A percentile compares a stretch with the other conserved stretches of the same genome.
Evolutionary conservation across 176 grass and related monocot genomes (phyloP).

Genomic region (Chloris gayana): DNA sequence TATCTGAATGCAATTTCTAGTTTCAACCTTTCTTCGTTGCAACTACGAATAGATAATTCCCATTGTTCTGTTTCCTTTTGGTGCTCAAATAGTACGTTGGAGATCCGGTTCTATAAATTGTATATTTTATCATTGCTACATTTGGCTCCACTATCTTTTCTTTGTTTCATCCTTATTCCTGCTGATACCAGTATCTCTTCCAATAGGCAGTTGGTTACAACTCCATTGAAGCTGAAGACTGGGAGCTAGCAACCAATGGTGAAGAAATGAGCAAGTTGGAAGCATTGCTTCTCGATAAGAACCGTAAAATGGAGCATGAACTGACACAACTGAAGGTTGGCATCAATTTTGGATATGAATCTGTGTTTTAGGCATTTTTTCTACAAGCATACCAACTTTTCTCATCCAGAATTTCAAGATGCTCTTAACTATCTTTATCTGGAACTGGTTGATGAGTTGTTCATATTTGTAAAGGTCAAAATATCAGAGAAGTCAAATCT

Average conservation of each 20-base stretch:
- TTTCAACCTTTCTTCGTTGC: constrained; percentile 21
- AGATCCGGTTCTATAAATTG: background rate
- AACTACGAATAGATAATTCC: background rate
- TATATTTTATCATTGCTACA: constrained; percentile 19
- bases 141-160: background rate
- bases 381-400: background rate
- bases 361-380: constrained; percentile 16
- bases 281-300: constrained; percentile 97
- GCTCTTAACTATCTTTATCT: constrained; percentile 32
- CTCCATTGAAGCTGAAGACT: constrained; percentile 99
- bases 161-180: constrained; percentile 35
- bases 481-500: constrained; percentile 85
- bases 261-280: constrained; percentile 99
- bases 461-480: constrained; percentile 78
- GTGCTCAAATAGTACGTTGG: constrained; percentile 20
- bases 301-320: constrained; percentile 99
- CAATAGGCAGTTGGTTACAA: constrained; percentile 96
- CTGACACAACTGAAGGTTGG: constrained; percentile 94
- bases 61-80: constrained; percentile 6
- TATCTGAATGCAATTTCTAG: constrained; percentile 15
- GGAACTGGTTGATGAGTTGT: constrained; percentile 32
- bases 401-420: background rate
- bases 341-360: constrained; percentile 32
- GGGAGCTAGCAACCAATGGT: constrained; percentile 93
- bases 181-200: constrained; percentile 14